phyloP scores from a whole-genome alignment of 805 yeast genomes.

The Lachancea mirantina region DNA sequence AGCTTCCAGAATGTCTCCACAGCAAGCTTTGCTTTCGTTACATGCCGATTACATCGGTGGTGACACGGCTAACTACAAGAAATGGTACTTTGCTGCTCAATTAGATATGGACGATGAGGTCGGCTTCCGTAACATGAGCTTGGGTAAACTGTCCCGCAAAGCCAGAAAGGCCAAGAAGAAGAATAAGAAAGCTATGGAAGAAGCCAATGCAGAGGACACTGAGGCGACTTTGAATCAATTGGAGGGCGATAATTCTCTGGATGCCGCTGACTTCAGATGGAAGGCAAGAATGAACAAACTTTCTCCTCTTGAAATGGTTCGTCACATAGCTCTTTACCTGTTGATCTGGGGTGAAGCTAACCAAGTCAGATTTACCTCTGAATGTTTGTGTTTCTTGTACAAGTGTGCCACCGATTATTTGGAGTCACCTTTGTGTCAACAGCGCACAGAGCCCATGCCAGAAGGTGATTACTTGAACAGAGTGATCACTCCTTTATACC shows the following conservation, averaged over 20 bases:
- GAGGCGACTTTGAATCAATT: constrained; percentile 54
- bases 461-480: constrained; percentile 88
- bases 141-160: constrained; percentile 70
- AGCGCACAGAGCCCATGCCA: constrained; percentile 73
- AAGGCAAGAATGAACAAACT: constrained; percentile 68
- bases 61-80: constrained; percentile 73
- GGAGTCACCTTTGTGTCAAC: constrained; percentile 84
- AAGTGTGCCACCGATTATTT: constrained; percentile 91
- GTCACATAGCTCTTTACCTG: constrained; percentile 69
- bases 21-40: constrained; percentile 72
- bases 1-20: constrained; percentile 83
- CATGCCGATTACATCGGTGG: constrained; percentile 94
- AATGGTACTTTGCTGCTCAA: constrained; percentile 89
- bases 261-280: constrained; percentile 80
- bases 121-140: constrained; percentile 74
- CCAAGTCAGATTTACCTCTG: constrained; percentile 89
- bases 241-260: constrained; percentile 79
- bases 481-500: constrained; percentile 84
- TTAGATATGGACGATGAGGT: constrained; percentile 67
- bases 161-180: constrained; percentile 77
- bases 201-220: constrained; percentile 54
- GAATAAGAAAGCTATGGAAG: constrained; percentile 65
- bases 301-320: constrained; percentile 70
- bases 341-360: constrained; percentile 87
- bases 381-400: constrained; percentile 86